phyloP scores from a whole-genome alignment of 2,329 filamentous ascomycete genomes.

The Penicillium glabrum region DNA sequence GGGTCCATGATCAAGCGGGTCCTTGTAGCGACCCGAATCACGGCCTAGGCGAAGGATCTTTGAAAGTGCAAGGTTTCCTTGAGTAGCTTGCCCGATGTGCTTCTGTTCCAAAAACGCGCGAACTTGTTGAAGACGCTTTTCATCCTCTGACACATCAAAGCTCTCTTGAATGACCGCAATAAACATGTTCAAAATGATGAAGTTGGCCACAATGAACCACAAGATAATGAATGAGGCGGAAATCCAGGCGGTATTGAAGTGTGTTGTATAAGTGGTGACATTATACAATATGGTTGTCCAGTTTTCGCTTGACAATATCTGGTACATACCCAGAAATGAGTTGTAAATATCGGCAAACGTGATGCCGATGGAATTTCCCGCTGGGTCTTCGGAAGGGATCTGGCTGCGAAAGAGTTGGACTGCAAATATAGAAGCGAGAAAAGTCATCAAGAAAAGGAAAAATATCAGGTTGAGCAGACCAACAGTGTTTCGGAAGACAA shows the following conservation, averaged over 20 bases:
- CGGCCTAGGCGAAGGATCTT: slow-evolving; percentile 62
- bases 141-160: slow-evolving; percentile 97
- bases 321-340: slow-evolving; percentile 96
- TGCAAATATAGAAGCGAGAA: slow-evolving; percentile 89
- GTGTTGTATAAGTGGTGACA: slow-evolving; percentile 67
- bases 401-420: slow-evolving; percentile 89
- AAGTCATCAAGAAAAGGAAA: slow-evolving; percentile 95
- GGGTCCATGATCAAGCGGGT: slow-evolving; percentile 87
- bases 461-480: slow-evolving; percentile 94
- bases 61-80: slow-evolving; percentile 65
- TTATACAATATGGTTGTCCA: slow-evolving; percentile 89
- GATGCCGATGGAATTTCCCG: slow-evolving; percentile 65
- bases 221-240: slow-evolving; percentile 85
- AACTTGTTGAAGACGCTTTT: slow-evolving; percentile 95
- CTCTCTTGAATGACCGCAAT: slow-evolving; percentile 99
- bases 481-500: slow-evolving; percentile 85
- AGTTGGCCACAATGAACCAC: slow-evolving; percentile 94
- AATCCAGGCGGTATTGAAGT: slow-evolving; percentile 80
- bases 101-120: slow-evolving; percentile 91
- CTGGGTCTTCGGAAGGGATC: slow-evolving; percentile 63
- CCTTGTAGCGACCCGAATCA: slow-evolving; percentile 63
- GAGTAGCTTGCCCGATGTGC: slow-evolving; percentile 69
- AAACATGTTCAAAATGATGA: slow-evolving; percentile 99
- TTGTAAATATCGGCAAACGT: slow-evolving; percentile 93
- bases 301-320: slow-evolving; percentile 91